Evolutionary conservation across 495 filamentous ascomycete genomes (phyloP).

Genomic region (Penicillium simplicissimum): DNA sequence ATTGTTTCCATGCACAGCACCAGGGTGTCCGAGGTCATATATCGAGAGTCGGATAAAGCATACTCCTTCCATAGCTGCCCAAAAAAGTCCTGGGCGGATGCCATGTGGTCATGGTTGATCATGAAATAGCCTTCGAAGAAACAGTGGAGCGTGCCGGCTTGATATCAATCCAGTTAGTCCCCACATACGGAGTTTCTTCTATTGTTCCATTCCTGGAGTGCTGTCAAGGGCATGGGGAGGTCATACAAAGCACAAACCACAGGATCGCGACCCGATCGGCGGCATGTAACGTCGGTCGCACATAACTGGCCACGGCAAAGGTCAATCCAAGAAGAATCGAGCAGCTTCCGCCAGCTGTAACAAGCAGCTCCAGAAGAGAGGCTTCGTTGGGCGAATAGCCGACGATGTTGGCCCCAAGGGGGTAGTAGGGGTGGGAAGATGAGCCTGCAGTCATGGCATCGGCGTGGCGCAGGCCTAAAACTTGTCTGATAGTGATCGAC

Average conservation of each 20-base stretch:
- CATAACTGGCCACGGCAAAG: constrained; percentile 44
- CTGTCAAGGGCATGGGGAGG: not conserved
- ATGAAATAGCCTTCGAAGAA: constrained; percentile 89
- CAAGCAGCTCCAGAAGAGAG: constrained; percentile 54
- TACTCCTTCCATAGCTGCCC: constrained; percentile 92
- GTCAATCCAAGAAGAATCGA: constrained; percentile 53
- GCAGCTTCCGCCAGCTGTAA: constrained; percentile 52
- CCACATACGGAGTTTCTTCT: not conserved
- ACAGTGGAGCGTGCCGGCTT: constrained; percentile 69
- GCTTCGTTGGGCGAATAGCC: constrained; percentile 63
- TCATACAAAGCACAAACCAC: constrained; percentile 68
- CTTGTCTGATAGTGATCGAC: constrained; percentile 1
- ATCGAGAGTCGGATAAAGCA: constrained; percentile 78
- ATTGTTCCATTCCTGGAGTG: not conserved
- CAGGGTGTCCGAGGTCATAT: constrained; percentile 75
- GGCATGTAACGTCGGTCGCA: constrained; percentile 47
- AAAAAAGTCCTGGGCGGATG: constrained; percentile 59
- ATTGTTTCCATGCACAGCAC: constrained; percentile 84
- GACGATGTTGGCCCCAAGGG: constrained; percentile 58
- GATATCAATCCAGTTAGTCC: constrained; percentile 9
- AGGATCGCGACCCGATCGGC: constrained; percentile 58
- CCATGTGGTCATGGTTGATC: constrained; percentile 62
- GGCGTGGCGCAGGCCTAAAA: not conserved
- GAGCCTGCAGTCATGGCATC: constrained; percentile 23
- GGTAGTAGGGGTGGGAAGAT: constrained; percentile 68